Evolutionary conservation across 1,284 basidiomycete species (phyloP), one percentile per base, ranked within the genome.

Genomic region (Malassezia sympodialis): DNA sequence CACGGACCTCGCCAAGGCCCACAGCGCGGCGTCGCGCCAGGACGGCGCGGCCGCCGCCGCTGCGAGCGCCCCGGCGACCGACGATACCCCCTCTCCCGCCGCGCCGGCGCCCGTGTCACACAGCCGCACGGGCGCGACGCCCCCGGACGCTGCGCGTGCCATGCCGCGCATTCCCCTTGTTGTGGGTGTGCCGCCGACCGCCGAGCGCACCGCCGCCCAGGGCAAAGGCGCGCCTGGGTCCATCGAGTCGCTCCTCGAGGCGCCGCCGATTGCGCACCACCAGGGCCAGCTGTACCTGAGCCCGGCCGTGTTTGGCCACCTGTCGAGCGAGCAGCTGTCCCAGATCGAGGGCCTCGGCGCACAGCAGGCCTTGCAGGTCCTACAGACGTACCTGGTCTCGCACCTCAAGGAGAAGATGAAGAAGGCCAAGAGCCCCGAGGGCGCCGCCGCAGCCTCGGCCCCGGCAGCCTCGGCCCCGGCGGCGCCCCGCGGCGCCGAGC

Each of bases 311-410:
- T 93, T 93, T 72, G 82, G 84, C 6, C 84, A 84, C 59, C 80
- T 93, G 10, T 83, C 84, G 1, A 77, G 80, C 30, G 83, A 84
- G 55, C 84, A 86, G 73, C 76, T 93, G 45, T 80, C 79, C 52
- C 83, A 86, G 51, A 78, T 91, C 40, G 86, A 89, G 73, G 80
- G 81, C 37, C 80, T 89, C 67, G 88, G 88, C 3, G 86, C 87
- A 1, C 83, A 86, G 71, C 84, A 86, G 66, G 88, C 89, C 8
- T 76, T 93, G 52, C 82, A 84, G 65, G 84, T 88, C 21, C 77
- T 93, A 46, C 88, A 89, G 64, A 82, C 82, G 1, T 86, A 89
- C 68, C 86, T 91, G 69, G 86, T 90, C 32, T 81, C 84, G 46
- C 87, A 84, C 59, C 78, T 90, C 68, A 90, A 90, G 76, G 87